Base-by-base conservation (phyloP, 768 basidiomycete genomes). In the Pisolithus microcarpus region DNA sequence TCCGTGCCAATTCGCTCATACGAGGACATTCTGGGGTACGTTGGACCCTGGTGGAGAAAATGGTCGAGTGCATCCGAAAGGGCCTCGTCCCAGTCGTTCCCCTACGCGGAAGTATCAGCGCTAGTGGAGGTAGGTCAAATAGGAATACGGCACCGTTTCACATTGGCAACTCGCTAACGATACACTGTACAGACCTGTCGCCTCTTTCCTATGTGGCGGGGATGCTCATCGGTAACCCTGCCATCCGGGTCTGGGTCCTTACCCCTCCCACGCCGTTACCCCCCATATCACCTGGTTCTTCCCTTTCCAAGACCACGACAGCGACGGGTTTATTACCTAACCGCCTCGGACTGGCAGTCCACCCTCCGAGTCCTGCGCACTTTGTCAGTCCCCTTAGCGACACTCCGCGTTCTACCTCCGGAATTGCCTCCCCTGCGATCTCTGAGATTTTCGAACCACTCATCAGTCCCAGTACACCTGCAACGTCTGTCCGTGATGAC, bases 11-110 rank as follows among this genome's bases (percentile, higher is more conserved):
- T 67, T 91, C 88, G 4, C 79, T 94, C 39, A 82, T 91, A 49
- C 84, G 91, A 6, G 91, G 90, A 0, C 91, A 93, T 68, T 91
- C 88, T 19, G 91, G 87, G 31, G 81, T 94, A 11, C 79, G 90
- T 36, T 83, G 83, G 78, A 81, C 84, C 53, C 78, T 93, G 46
- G 78, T 93, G 52, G 75, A 87, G 64, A 82, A 82, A 60, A 90
- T 94, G 81, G 78, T 76, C 53, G 75, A 78, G 18, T 75, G 91
- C 39, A 77, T 94, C 38, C 70, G 72, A 30, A 80, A 80, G 54
- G 81, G 88, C 56, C 77, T 93, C 59, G 87, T 81, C 5, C 86
- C 87, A 0, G 66, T 91, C 15, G 85, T 94, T 16, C 91, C 91
- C 16, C 72, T 94, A 6, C 81, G 91, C 7, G 87, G 88, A 34